Evolutionary conservation across 73 alveolate genomes (phyloP), one percentile per base, ranked within the genome.

Genomic region (Urostyla sp.): DNA sequence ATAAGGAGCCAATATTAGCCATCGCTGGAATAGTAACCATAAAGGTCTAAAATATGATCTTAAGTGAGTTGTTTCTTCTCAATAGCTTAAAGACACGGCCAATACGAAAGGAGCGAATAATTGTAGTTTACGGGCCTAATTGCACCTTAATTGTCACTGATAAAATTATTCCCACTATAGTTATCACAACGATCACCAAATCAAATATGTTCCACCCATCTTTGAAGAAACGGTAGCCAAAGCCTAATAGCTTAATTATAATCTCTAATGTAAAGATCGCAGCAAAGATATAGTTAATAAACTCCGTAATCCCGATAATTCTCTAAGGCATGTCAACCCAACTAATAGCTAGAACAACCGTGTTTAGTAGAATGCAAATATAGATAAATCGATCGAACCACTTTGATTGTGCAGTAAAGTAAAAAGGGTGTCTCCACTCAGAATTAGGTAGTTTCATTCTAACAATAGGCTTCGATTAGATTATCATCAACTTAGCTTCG

Each of bases 1-100:
- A 83, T 24, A 96, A 72, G 7, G 96, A 76, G 54, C 94, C 88
- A 16, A 96, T 98, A 87, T 96, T 96, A 8, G 98, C 90, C 44
- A 96, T 74, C 0, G 98, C 93, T 35, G 98, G 97, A 28, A 96
- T 32, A 4, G 81, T 72, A 40, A 50, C 73, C 45, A 83, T 13
- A 27, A 69, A 49, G 1, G 83, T 69, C 20, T 69, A 48, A 23
- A 69, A 69, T 23, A 69, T 69, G 21, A 54, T n/a, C 38, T 69
- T 69, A 10, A 69, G 26, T 2, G 69, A 69, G 34, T 69, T 69
- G 21, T 45, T 49, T 27, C 69, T 48, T 69, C 69, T 44, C 38
- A 69, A 48, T 16, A 69, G 18, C 37, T 49, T 69, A 34, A 69
- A 49, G 3, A 69, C 48, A 18, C 87, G 32, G 4, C 76, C 78